Evolutionary conservation across 2,329 filamentous ascomycete species (phyloP).

Genomic region (Fusarium pseudonygamai): DNA sequence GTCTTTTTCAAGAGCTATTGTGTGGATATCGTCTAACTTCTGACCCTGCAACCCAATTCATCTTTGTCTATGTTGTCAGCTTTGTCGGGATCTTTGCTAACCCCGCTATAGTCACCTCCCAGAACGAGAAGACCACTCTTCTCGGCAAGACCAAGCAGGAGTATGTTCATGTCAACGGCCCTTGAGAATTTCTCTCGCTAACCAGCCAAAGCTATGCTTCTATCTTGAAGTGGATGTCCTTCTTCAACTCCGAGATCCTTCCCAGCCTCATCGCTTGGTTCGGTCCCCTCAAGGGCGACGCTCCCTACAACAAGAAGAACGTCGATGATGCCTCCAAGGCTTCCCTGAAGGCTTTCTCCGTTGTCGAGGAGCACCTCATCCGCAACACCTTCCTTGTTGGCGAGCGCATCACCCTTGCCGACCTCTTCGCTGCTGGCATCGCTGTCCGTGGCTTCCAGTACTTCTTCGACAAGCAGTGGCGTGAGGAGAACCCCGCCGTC

Average conservation of each 20-base stretch:
- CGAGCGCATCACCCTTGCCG: conserved; percentile 96
- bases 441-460: conserved; percentile 89
- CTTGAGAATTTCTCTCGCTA: neutral
- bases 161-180: conserved; percentile 58
- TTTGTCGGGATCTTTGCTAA: conserved; percentile 46
- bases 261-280: conserved; percentile 80
- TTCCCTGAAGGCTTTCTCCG: conserved; percentile 72
- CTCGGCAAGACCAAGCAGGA: conserved; percentile 99
- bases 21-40: conserved; percentile 95
- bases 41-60: conserved; percentile 60
- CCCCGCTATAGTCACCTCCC: conserved; percentile 81
- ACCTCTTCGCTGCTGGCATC: conserved; percentile 84
- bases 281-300: conserved; percentile 82
- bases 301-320: conserved; percentile 97
- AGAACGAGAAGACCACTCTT: conserved; percentile 99
- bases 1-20: conserved; percentile 52
- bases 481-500: conserved; percentile 82
- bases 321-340: conserved; percentile 82
- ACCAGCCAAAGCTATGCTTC: conserved; percentile 77
- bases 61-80: conserved; percentile 42
- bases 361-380: conserved; percentile 87
- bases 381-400: conserved; percentile 97
- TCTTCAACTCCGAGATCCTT: conserved; percentile 89
- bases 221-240: conserved; percentile 98
- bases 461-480: conserved; percentile 94